These are phyloP conservation scores for Lepiota brunneoincarnata DNA, from an alignment of 768 basidiomycete species.

Conservation along the genomic window DNA sequence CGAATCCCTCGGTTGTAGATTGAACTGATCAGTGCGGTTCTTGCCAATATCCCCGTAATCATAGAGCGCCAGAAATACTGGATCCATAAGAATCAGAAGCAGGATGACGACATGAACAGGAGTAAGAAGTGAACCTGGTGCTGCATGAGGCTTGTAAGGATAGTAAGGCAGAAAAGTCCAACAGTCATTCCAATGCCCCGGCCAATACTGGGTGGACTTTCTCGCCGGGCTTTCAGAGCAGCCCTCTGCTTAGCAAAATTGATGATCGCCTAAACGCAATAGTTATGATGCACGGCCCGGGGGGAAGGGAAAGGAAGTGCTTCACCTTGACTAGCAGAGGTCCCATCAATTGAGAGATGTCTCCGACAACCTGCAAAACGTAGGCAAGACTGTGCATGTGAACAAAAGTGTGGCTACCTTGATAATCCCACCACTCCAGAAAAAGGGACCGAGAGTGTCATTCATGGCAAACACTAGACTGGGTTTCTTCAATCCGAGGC, in stretches of 20 bases:
- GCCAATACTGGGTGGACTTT: slow-evolving; percentile 39
- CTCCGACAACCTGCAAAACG: slow-evolving; percentile 49
- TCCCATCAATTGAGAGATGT: slow-evolving; percentile 59
- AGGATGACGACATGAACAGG: background rate
- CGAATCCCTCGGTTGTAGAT: slow-evolving; percentile 69
- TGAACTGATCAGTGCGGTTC: slow-evolving; percentile 64
- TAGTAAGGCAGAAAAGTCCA: slow-evolving; percentile 47
- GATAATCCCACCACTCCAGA: slow-evolving; percentile 63
- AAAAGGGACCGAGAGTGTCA: slow-evolving; percentile 52
- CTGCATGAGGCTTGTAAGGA: slow-evolving; percentile 52
- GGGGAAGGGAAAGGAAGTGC: background rate
- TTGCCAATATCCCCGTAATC: slow-evolving; percentile 60
- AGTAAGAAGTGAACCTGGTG: slow-evolving; percentile 48
- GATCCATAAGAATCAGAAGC: slow-evolving; percentile 3
- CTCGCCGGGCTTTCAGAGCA: slow-evolving; percentile 33
- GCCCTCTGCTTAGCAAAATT: slow-evolving; percentile 52
- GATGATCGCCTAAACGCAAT: slow-evolving; percentile 48
- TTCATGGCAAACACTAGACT: slow-evolving; percentile 62
- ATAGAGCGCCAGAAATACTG: slow-evolving; percentile 74
- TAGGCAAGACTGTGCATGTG: background rate
- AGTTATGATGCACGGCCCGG: background rate
- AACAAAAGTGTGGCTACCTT: slow-evolving; percentile 36
- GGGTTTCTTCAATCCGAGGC: slow-evolving; percentile 41
- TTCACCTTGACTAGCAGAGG: slow-evolving; percentile 58
- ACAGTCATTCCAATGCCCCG: slow-evolving; percentile 58